These are phyloP conservation scores for Backusella sp. DNA, from an alignment of 192 early-diverging fungal species.

Conservation along the genomic window DNA sequence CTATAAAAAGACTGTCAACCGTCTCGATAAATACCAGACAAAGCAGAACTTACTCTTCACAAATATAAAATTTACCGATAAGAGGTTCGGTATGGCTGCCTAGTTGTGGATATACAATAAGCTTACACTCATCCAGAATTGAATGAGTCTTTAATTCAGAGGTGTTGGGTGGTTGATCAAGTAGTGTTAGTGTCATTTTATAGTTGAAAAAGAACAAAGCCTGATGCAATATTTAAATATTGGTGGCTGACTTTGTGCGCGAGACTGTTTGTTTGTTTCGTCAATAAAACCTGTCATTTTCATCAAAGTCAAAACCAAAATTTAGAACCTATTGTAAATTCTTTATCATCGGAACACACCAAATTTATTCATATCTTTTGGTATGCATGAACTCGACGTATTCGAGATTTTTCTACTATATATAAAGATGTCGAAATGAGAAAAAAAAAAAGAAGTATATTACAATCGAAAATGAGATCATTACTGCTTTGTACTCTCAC, in stretches of 20 bases:
- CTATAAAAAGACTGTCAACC: slow-evolving; percentile 24
- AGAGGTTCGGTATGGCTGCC: slow-evolving; percentile 11
- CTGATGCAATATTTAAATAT: background rate
- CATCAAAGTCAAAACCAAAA: background rate
- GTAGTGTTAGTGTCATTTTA: slow-evolving; percentile 31
- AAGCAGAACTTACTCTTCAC: slow-evolving; percentile 38
- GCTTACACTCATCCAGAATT: slow-evolving; percentile 3
- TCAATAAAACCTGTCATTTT: background rate
- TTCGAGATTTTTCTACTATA: background rate
- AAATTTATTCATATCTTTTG: background rate
- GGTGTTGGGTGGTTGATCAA: slow-evolving; percentile 25
- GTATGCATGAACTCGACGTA: background rate
- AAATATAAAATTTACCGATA: slow-evolving; percentile 44
- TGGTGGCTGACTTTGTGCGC: background rate
- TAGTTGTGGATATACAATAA: slow-evolving; percentile 27
- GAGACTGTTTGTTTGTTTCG: background rate
- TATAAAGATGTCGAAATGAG: background rate
- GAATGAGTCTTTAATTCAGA: slow-evolving; percentile 8
- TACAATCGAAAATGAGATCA: background rate
- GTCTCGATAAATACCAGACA: background rate
- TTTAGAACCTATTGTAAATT: background rate
- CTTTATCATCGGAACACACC: background rate
- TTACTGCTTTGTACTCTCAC: background rate
- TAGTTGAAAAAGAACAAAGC: background rate
- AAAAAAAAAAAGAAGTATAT: background rate